Conservation (phyloP, 2,329 filamentous ascomycete genomes). For the Talaromyces sp. region DNA sequence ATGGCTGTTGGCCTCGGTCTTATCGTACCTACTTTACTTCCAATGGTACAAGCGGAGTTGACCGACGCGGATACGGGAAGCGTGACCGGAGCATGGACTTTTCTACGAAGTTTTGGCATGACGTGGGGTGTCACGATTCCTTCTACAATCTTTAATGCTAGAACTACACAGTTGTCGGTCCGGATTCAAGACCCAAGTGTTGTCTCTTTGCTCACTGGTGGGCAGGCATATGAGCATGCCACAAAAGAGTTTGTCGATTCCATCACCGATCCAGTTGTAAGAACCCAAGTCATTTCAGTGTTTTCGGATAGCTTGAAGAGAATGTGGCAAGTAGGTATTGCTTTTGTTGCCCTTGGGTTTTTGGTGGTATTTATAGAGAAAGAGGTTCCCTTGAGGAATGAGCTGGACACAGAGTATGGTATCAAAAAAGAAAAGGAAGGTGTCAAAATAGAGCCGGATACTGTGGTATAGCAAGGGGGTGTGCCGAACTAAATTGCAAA, state of each 20-base stretch:
- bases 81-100: slow-evolving; percentile 28
- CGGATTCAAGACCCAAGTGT: slow-evolving; percentile 20
- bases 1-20: slow-evolving; percentile 26
- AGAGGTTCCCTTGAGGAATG: background rate
- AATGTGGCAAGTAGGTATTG: slow-evolving; percentile 9
- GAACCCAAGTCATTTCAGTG: background rate
- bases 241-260: background rate
- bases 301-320: slow-evolving; percentile 3
- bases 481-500: background rate
- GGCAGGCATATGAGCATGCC: slow-evolving; percentile 23
- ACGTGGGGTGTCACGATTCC: slow-evolving; percentile 32
- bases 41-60: slow-evolving; percentile 29
- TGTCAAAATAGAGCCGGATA: background rate
- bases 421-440: background rate
- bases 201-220: slow-evolving; percentile 16
- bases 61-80: slow-evolving; percentile 28
- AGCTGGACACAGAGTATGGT: slow-evolving; percentile 5
- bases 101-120: slow-evolving; percentile 30
- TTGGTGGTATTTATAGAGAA: slow-evolving; percentile 2
- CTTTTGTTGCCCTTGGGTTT: background rate
- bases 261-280: background rate
- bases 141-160: slow-evolving; percentile 31
- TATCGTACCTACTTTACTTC: slow-evolving; percentile 25
- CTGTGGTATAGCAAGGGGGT: background rate
- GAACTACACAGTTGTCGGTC: background rate